A percentile compares a stretch with the other conserved stretches of the same genome.
Evolutionary conservation across 305 asterid species (phyloP).

Genomic region (Coffea humblotiana): DNA sequence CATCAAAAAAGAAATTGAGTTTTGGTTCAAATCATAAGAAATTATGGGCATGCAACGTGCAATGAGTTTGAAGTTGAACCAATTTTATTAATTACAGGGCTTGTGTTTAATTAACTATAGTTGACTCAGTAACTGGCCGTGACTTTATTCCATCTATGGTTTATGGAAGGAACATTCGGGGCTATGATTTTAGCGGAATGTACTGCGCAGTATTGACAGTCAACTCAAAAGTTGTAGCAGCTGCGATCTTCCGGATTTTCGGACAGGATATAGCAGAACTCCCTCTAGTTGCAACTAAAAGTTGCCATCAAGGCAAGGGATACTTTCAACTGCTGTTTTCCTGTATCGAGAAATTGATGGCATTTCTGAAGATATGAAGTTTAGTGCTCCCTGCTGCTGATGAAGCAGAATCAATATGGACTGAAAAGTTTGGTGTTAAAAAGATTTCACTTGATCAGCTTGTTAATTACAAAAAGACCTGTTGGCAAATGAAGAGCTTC

Average conservation of each 20-base stretch:
- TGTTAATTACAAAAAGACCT: constrained; percentile 51
- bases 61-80: too few relatives aligned
- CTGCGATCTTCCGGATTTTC: constrained; percentile 83
- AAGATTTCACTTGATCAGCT: constrained; percentile 74
- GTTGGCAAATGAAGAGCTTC: constrained; percentile 91
- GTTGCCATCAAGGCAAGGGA: constrained; percentile 85
- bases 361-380: constrained; percentile 64
- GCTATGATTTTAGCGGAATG: constrained; percentile 95
- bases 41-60: too few relatives aligned
- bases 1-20: too few relatives aligned
- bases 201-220: constrained; percentile 88
- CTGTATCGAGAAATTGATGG: constrained; percentile 82
- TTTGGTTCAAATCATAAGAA: too few relatives aligned
- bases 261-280: constrained; percentile 93
- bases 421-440: constrained; percentile 73
- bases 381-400: constrained; percentile 91
- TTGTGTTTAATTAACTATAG: constrained; percentile 29
- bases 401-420: constrained; percentile 89
- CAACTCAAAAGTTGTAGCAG: constrained; percentile 89
- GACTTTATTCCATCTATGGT: constrained; percentile 97
- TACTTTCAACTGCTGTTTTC: constrained; percentile 79
- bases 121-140: constrained; percentile 89
- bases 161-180: constrained; percentile 95
- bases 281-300: constrained; percentile 90
- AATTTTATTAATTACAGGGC: too few relatives aligned